A percentile compares a stretch with the other conserved stretches of the same genome.
These are phyloP conservation scores for Aspergillus niger DNA, from an alignment of 2,329 filamentous ascomycete genomes.

Conservation along the genomic window DNA sequence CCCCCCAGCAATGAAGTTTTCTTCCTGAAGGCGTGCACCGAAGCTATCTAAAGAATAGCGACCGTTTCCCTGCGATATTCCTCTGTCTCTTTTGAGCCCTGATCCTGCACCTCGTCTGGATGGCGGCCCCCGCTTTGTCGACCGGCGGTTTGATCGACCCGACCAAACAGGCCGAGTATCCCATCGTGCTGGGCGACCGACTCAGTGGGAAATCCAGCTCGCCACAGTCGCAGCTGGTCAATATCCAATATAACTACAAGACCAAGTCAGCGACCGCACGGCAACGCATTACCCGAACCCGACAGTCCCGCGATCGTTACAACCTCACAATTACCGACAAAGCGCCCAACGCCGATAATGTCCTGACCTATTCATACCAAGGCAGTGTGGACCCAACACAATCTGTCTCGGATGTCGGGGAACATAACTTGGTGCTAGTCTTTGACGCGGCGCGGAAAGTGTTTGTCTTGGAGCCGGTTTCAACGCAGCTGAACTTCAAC, in stretches of 20 bases:
- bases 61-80: background rate
- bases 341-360: slow-evolving; percentile 40
- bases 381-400: slow-evolving; percentile 43
- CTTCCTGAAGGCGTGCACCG: slow-evolving; percentile 11
- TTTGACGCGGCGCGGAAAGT: slow-evolving; percentile 74
- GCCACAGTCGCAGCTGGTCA: slow-evolving; percentile 34
- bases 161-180: slow-evolving; percentile 49
- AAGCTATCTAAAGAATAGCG: slow-evolving; percentile 9
- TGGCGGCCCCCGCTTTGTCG: slow-evolving; percentile 37
- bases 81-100: background rate
- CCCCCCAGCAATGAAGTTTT: slow-evolving; percentile 16
- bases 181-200: slow-evolving; percentile 48
- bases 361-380: slow-evolving; percentile 43
- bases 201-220: slow-evolving; percentile 35
- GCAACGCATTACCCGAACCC: slow-evolving; percentile 41
- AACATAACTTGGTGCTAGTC: slow-evolving; percentile 58
- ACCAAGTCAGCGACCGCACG: slow-evolving; percentile 43
- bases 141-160: slow-evolving; percentile 44
- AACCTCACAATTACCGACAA: slow-evolving; percentile 47
- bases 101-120: slow-evolving; percentile 21
- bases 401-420: slow-evolving; percentile 29
- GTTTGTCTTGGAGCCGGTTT: slow-evolving; percentile 79
- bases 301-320: slow-evolving; percentile 39
- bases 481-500: slow-evolving; percentile 87
- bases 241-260: slow-evolving; percentile 51